phyloP scores from a whole-genome alignment of 2,329 filamentous ascomycete species.

The Xylaria arbuscula region DNA sequence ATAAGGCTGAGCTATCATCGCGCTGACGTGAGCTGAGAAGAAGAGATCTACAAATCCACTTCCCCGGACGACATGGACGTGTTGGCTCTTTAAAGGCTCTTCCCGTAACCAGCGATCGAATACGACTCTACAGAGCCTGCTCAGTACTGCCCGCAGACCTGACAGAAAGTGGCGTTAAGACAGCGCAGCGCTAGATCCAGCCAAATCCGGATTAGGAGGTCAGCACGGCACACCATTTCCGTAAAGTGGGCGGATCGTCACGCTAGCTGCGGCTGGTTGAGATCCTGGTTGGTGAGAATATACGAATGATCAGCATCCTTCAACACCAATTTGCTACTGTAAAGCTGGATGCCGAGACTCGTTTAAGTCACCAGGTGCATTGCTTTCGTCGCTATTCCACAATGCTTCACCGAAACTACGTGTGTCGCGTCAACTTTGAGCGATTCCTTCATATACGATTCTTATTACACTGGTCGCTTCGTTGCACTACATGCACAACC shows the following conservation, averaged over 20 bases:
- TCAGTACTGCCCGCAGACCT: slow-evolving; percentile 2
- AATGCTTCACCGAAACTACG: not conserved
- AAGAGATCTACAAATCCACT: slow-evolving; percentile 21
- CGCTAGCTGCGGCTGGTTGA: slow-evolving; percentile 22
- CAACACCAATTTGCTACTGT: slow-evolving; percentile 7
- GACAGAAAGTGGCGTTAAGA: slow-evolving; percentile 15
- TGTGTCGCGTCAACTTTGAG: too few relatives aligned
- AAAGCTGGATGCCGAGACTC: not conserved
- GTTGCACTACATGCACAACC: too few relatives aligned
- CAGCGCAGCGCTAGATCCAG: slow-evolving; percentile 8
- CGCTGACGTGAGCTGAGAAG: slow-evolving; percentile 31
- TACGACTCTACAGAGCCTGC: not conserved
- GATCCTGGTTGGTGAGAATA: slow-evolving; percentile 2
- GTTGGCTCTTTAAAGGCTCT: slow-evolving; percentile 1
- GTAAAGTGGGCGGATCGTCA: slow-evolving; percentile 18
- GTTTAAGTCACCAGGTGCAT: slow-evolving; percentile 3
- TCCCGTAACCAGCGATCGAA: not conserved
- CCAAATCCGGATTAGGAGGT: slow-evolving; percentile 29
- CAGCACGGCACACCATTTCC: slow-evolving; percentile 35
- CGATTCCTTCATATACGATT: too few relatives aligned
- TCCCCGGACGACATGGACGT: slow-evolving; percentile 1
- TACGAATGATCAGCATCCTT: slow-evolving; percentile 18
- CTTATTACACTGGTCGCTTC: not conserved
- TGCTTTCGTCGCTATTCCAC: too few relatives aligned
- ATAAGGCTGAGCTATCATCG: slow-evolving; percentile 24